phyloP scores from a whole-genome alignment of 2,329 filamentous ascomycete species.

The Paradendryphiella salina region DNA sequence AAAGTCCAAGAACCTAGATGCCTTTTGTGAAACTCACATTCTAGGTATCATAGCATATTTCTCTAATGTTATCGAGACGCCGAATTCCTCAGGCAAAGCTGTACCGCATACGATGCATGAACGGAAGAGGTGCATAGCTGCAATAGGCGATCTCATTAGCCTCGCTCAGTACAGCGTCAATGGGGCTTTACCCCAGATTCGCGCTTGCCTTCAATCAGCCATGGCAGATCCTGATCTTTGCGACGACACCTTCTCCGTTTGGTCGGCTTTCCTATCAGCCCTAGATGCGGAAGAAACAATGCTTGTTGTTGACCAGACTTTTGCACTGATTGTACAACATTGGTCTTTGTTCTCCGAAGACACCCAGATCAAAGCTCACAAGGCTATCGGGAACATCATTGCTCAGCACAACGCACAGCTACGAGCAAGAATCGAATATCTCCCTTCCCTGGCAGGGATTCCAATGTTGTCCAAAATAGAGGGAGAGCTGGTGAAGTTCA shows the following conservation, averaged over 20 bases:
- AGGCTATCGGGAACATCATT: constrained; percentile 67
- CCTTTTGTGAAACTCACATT: constrained; percentile 80
- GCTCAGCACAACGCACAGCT: constrained; percentile 65
- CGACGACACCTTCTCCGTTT: constrained; percentile 78
- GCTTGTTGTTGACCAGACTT: constrained; percentile 81
- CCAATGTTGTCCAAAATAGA: constrained; percentile 70
- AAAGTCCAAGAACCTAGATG: constrained; percentile 63
- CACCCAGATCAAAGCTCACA: constrained; percentile 63
- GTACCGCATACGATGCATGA: constrained; percentile 64
- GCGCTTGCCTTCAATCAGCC: constrained; percentile 86
- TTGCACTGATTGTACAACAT: constrained; percentile 81
- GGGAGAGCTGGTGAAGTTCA: constrained; percentile 65
- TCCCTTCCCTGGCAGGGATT: constrained; percentile 78
- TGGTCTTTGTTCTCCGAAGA: constrained; percentile 69
- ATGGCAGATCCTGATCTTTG: constrained; percentile 75
- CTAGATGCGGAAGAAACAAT: constrained; percentile 76
- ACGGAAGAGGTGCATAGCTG: constrained; percentile 75
- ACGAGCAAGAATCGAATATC: constrained; percentile 67
- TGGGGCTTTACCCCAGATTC: constrained; percentile 87
- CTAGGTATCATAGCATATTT: constrained; percentile 85
- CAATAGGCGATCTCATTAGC: constrained; percentile 84
- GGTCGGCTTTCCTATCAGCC: constrained; percentile 75
- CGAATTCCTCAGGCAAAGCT: constrained; percentile 45
- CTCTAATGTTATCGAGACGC: constrained; percentile 75
- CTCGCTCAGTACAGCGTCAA: constrained; percentile 73